These are phyloP conservation scores for Fusarium vanettenii DNA, from an alignment of 2,329 filamentous ascomycete species.

Conservation along the genomic window DNA sequence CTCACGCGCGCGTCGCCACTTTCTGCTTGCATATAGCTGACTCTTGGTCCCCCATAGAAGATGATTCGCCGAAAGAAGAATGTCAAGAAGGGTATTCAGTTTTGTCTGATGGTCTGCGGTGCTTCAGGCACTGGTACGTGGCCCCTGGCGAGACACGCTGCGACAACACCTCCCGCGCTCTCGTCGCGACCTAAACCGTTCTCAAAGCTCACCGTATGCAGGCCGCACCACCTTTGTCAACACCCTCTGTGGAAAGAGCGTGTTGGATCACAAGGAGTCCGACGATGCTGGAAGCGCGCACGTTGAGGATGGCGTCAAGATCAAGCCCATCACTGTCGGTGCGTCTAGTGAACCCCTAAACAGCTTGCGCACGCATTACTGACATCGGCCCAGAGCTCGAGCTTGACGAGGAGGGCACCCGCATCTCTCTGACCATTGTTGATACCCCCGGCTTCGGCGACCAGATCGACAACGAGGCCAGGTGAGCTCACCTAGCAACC, in stretches of 20 bases:
- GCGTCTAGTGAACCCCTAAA: constrained; percentile 40
- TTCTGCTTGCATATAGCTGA: constrained; percentile 43
- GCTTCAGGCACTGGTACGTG: constrained; percentile 94
- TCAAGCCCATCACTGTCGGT: constrained; percentile 99
- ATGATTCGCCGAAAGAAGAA: constrained; percentile 99
- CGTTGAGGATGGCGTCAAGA: constrained; percentile 96
- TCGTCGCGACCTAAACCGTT: constrained; percentile 20
- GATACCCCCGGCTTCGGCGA: constrained; percentile 99
- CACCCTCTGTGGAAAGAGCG: constrained; percentile 95
- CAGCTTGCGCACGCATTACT: constrained; percentile 41
- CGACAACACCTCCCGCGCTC: constrained; percentile 14
- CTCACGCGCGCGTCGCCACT: constrained; percentile 26
- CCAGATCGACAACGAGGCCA: constrained; percentile 99
- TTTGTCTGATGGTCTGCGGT: constrained; percentile 99
- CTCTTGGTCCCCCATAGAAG: constrained; percentile 65
- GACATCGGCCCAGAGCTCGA: constrained; percentile 76
- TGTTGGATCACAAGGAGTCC: constrained; percentile 90
- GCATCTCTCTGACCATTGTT: constrained; percentile 97
- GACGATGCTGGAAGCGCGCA: constrained; percentile 92
- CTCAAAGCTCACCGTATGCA: constrained; percentile 53
- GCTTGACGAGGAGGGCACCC: constrained; percentile 97
- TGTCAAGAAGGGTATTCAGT: constrained; percentile 99
- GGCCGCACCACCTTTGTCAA: constrained; percentile 99
- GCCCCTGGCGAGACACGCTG: constrained; percentile 26
- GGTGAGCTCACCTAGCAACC: constrained; percentile 64